Conservation (phyloP, 768 basidiomycete species). For the Trametopsis cervina region DNA sequence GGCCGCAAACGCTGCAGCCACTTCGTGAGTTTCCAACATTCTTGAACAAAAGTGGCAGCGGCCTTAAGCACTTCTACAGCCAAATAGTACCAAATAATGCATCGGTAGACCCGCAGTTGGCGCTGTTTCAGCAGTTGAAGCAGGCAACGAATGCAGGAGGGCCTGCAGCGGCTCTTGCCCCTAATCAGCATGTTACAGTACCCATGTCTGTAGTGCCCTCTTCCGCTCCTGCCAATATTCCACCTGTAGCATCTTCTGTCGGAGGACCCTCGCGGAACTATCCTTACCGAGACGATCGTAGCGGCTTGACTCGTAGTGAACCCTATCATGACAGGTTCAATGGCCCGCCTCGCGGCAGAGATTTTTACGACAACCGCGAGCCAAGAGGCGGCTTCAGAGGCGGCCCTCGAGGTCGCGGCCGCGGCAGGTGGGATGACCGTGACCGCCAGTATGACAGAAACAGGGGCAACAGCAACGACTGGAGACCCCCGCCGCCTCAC, state of each 20-base stretch:
- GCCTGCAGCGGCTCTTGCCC: constrained; percentile 10
- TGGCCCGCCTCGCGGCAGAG: constrained; percentile 37
- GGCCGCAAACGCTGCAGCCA: constrained; percentile 37
- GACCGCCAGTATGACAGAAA: constrained; percentile 35
- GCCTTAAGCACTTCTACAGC: constrained; percentile 27
- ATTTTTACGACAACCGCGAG: constrained; percentile 44
- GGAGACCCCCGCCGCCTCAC: constrained; percentile 36
- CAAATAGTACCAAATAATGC: constrained; percentile 57
- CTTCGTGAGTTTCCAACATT: constrained; percentile 30
- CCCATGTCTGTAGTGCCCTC: constrained; percentile 24
- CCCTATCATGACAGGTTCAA: constrained; percentile 40
- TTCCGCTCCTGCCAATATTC: constrained; percentile 22
- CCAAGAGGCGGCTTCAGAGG: constrained; percentile 47
- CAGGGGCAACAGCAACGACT: constrained; percentile 18
- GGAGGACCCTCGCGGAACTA: constrained; percentile 21
- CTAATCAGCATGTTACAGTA: constrained; percentile 23
- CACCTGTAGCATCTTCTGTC: constrained; percentile 23
- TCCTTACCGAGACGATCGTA: constrained; percentile 39
- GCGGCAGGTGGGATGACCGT: constrained; percentile 58
- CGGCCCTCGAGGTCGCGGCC: constrained; percentile 53
- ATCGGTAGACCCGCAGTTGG: constrained; percentile 44
- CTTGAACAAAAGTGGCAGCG: not conserved
- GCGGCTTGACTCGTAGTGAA: constrained; percentile 24
- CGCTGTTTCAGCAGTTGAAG: constrained; percentile 71
- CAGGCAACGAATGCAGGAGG: constrained; percentile 41